Evolutionary conservation across 441 rosid genomes (phyloP), one percentile per base, ranked within the genome.

Genomic region (Populus tomentosa): DNA sequence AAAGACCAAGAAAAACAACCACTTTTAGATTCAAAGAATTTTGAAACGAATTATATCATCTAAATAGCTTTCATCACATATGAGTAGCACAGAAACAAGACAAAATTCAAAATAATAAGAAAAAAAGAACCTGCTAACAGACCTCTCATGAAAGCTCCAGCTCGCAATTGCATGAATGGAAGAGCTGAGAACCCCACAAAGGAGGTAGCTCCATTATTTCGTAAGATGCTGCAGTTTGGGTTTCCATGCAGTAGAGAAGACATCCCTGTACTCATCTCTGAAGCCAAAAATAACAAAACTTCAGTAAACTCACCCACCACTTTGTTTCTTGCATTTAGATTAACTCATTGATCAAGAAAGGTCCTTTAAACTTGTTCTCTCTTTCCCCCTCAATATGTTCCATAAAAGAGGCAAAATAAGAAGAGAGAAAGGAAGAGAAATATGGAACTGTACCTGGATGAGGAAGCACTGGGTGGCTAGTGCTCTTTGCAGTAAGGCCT

Each of bases 101-200:
- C 16, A 32, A 5, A 32, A 4, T 4, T 61, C 4, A 63, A 56
- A 53, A 74, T 24, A 28, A 21, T 8, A 5, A 62, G 46, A n/a
- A 35, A 0, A 26, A 67, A 62, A 40, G 35, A 6, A 32, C 2
- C 38, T 30, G 18, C 10, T 32, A 50, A 72, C 83, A 68, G 38
- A 86, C 86, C 85, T 70, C 66, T 61, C n/a, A n/a, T 14, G 77
- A 18, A 53, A 40, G 67, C 72, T 76, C 74, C 14, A 18, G 20
- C 7, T 1, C 75, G 68, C 75, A 23, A 71, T 56, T 26, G 73
- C 78, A 69, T 10, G 16, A 71, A 28, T 20, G 82, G 86, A 73
- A 77, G 70, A 69, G 79, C 62, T 0, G 89, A 77, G 78, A 76
- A 69, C 26, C 82, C 84, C 73, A 38, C 28, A 33, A 69, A 36